Conservation (phyloP, 2,329 filamentous ascomycete genomes). For the Ascosphaera aggregata region DNA sequence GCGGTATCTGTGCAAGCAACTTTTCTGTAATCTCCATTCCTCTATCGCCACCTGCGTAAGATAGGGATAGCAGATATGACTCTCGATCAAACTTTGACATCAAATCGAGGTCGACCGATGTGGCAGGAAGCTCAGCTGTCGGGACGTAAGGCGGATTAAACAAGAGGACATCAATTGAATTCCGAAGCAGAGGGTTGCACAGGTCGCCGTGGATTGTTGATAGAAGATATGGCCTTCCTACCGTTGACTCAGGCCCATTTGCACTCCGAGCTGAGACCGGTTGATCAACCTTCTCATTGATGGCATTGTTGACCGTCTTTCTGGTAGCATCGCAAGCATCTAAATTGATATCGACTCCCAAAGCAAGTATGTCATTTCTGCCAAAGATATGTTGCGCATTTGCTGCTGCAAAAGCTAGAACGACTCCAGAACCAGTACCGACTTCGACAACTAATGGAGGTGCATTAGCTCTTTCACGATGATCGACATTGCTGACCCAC, state of each 20-base stretch:
- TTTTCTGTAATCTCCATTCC: conserved; percentile 88
- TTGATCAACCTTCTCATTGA: conserved; percentile 13
- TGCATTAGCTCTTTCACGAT: too few relatives aligned
- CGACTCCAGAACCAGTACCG: conserved; percentile 77
- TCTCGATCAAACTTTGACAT: conserved; percentile 45
- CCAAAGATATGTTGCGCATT: conserved; percentile 53
- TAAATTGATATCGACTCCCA: conserved; percentile 65
- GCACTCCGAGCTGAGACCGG: conserved; percentile 14
- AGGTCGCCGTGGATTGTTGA: conserved; percentile 51
- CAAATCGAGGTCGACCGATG: conserved; percentile 15
- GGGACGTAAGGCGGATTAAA: conserved; percentile 98
- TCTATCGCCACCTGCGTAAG: conserved; percentile 70
- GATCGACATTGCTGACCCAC: too few relatives aligned
- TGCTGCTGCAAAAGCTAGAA: conserved; percentile 69
- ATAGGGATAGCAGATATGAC: conserved; percentile 59
- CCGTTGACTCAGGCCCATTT: conserved; percentile 9
- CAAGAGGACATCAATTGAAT: conserved; percentile 55
- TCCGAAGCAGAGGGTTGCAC: conserved; percentile 31
- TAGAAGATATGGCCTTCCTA: conserved; percentile 29
- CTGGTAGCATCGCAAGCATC: conserved; percentile 58
- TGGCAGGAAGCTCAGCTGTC: conserved; percentile 45
- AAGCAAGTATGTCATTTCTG: conserved; percentile 40
- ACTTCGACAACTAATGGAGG: conserved; percentile 56
- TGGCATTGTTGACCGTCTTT: conserved; percentile 37
- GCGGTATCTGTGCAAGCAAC: conserved; percentile 45